These are phyloP conservation scores for Leishmania guyanensis DNA, from an alignment of 208 protist species.

Conservation along the genomic window DNA sequence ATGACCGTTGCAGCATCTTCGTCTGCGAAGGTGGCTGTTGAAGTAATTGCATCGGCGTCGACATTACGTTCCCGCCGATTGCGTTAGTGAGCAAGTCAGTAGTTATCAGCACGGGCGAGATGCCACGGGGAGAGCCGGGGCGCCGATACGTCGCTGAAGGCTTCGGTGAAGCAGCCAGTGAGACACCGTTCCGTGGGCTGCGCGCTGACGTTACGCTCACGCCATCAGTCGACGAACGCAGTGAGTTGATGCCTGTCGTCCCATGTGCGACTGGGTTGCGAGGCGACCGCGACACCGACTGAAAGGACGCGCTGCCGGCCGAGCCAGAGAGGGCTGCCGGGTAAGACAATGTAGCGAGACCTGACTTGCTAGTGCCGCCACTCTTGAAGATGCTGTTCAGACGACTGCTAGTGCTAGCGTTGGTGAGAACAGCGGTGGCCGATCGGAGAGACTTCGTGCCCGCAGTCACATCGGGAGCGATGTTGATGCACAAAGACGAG, in stretches of 20 bases:
- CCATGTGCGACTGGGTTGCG: neutral
- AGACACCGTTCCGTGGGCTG: neutral
- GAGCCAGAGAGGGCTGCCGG: too few species aligned
- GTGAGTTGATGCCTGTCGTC: neutral
- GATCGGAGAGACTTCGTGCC: neutral
- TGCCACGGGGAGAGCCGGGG: conserved; percentile 1
- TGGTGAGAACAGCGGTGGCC: neutral
- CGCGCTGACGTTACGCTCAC: neutral
- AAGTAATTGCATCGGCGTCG: neutral
- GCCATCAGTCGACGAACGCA: neutral
- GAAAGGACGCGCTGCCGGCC: neutral
- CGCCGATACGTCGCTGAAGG: neutral
- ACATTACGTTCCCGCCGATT: neutral
- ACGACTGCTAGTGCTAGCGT: neutral
- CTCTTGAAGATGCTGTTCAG: neutral
- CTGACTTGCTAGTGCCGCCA: neutral
- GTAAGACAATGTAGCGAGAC: neutral
- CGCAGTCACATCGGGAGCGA: neutral
- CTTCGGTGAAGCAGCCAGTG: neutral
- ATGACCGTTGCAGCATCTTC: neutral
- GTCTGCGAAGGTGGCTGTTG: neutral
- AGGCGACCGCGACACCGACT: neutral
- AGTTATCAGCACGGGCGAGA: neutral
- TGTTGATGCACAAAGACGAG: neutral
- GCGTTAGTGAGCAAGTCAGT: neutral